Evolutionary conservation across 352 stramenopile genomes (phyloP).

Genomic region (Elongisporangium undulatum): DNA sequence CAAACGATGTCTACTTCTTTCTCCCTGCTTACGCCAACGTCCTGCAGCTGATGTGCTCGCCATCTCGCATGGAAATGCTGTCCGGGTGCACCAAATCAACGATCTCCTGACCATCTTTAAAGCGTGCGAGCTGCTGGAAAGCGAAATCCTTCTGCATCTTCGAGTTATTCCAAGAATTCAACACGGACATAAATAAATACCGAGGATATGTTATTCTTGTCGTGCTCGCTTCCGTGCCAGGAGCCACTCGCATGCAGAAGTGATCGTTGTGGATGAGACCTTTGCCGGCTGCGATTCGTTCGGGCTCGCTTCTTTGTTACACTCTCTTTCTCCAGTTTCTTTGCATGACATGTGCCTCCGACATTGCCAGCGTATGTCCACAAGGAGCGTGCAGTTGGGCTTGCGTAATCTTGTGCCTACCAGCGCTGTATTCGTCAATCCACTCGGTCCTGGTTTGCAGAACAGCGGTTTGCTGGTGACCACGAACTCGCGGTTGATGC

Average conservation of each 20-base stretch:
- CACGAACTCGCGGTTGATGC: conserved; percentile 72
- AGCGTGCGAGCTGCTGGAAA: no score
- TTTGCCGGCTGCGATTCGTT: conserved; percentile 3
- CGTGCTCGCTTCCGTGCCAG: conserved; percentile 26
- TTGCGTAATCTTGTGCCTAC: conserved; percentile 20
- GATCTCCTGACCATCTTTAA: no score
- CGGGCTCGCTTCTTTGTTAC: neutral
- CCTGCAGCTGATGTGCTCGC: no score
- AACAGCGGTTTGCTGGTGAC: conserved; percentile 52
- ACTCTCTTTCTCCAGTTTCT: conserved; percentile 1
- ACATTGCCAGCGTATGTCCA: conserved; percentile 19
- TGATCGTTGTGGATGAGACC: conserved; percentile 24
- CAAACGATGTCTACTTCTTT: no score
- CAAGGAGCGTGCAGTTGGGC: conserved; percentile 48
- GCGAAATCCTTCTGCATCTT: no score
- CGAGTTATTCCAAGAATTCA: no score
- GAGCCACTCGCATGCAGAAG: conserved; percentile 37
- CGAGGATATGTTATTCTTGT: neutral
- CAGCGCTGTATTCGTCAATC: conserved; percentile 37
- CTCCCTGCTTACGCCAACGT: no score
- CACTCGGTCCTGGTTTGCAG: conserved; percentile 45
- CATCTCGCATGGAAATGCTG: no score
- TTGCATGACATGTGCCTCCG: neutral
- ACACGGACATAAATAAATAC: no score
- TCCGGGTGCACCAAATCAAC: no score